Evolutionary conservation across 2,329 filamentous ascomycete species (phyloP).

Genomic region (Trichophyton schoenleinii): DNA sequence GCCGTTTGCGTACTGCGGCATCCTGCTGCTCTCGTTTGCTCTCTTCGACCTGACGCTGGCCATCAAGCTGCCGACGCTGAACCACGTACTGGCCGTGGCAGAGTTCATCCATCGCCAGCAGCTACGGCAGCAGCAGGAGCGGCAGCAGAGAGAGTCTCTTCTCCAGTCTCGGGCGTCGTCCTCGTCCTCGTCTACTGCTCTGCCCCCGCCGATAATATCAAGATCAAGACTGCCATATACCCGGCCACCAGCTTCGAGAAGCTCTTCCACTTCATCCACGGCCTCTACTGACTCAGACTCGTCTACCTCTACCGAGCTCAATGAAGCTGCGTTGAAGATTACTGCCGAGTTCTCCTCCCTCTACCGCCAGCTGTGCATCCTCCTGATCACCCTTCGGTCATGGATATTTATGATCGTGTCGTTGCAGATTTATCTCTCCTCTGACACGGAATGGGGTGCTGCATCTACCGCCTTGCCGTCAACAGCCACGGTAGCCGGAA

Average conservation of each 20-base stretch:
- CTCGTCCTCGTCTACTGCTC: too few species aligned
- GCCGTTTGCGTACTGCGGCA: conserved; percentile 52
- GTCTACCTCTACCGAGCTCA: not conserved
- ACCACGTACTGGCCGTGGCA: conserved; percentile 50
- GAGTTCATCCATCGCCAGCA: conserved; percentile 23
- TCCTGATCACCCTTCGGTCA: conserved; percentile 25
- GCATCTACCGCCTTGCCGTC: not conserved
- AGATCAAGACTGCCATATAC: not conserved
- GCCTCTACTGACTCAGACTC: not conserved
- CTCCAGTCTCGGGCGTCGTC: not conserved
- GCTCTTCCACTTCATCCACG: not conserved
- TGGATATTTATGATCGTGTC: conserved; percentile 27
- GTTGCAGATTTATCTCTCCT: conserved; percentile 27
- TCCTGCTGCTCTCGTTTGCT: conserved; percentile 57
- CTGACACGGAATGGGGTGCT: conserved; percentile 18
- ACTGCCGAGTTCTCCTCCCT: conserved; percentile 18
- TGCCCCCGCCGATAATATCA: not conserved
- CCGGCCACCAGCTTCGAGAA: not conserved
- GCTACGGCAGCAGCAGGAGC: not conserved
- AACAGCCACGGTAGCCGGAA: conserved; percentile 11
- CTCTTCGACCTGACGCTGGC: conserved; percentile 54
- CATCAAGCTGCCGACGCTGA: conserved; percentile 44
- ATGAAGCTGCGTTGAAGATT: conserved; percentile 8
- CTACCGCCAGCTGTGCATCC: conserved; percentile 29
- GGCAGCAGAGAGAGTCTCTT: not conserved